Conservation (phyloP, 495 filamentous ascomycete species). For the Arthonia radiata region DNA sequence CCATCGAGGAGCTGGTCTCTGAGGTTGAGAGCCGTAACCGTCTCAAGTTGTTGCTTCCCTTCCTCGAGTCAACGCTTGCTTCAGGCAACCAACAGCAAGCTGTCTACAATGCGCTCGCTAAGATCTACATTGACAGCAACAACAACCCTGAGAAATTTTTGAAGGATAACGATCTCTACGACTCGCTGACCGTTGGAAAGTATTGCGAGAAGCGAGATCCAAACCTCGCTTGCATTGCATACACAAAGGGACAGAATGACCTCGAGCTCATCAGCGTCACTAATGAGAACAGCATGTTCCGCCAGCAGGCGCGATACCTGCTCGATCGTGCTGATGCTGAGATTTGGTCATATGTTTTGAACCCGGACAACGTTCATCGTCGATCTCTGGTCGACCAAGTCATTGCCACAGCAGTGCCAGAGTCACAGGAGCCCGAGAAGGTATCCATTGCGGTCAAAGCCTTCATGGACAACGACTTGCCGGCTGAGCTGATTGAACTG, state of each 20-base stretch:
- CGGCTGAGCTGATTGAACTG: conserved; percentile 84
- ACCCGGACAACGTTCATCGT: conserved; percentile 82
- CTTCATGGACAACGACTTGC: conserved; percentile 74
- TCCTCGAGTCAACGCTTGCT: conserved; percentile 80
- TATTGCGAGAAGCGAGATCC: conserved; percentile 99
- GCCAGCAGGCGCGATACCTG: conserved; percentile 83
- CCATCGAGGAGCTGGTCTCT: conserved; percentile 83
- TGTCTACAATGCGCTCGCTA: conserved; percentile 92
- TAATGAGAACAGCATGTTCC: conserved; percentile 98
- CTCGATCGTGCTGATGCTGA: conserved; percentile 73
- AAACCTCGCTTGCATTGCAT: conserved; percentile 87
- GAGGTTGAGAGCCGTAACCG: conserved; percentile 92
- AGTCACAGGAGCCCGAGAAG: conserved; percentile 80
- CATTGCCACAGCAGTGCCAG: conserved; percentile 85
- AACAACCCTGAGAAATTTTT: conserved; percentile 97
- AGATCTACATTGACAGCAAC: conserved; percentile 99
- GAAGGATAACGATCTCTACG: conserved; percentile 94
- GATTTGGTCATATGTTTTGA: conserved; percentile 86
- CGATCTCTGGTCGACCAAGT: conserved; percentile 89
- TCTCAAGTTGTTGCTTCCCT: conserved; percentile 84
- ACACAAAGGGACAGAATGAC: conserved; percentile 91
- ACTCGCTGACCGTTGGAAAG: conserved; percentile 77
- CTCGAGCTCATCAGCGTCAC: conserved; percentile 92
- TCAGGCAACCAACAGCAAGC: conserved; percentile 92
- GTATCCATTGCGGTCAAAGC: conserved; percentile 85